Conservation (phyloP, 2,329 filamentous ascomycete genomes). For the Pseudogymnoascus sp. region DNA sequence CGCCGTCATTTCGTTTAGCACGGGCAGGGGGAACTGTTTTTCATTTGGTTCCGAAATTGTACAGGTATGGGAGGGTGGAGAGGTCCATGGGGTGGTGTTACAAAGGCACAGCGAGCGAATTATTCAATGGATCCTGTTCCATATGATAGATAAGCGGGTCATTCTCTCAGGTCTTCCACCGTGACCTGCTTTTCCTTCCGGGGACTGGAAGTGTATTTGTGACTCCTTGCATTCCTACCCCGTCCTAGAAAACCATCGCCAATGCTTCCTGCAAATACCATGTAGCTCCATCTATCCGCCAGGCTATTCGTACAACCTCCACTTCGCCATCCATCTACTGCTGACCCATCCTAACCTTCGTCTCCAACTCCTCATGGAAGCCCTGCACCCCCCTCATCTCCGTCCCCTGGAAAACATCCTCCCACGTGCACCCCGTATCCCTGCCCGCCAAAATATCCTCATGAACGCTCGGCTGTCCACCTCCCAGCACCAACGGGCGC, state of each 20-base stretch:
- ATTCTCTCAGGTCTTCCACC: background rate
- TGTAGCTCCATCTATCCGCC: background rate
- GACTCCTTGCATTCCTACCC: background rate
- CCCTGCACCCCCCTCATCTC: slow-evolving; percentile 61
- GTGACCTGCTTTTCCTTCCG: background rate
- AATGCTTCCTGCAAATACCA: background rate
- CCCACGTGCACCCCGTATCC: slow-evolving; percentile 76
- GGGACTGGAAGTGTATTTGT: background rate
- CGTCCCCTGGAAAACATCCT: slow-evolving; percentile 82
- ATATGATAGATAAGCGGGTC: background rate
- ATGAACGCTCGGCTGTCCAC: slow-evolving; percentile 54
- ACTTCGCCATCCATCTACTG: background rate
- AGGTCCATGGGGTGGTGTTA: background rate
- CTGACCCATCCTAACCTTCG: slow-evolving; percentile 66
- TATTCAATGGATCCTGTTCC: background rate
- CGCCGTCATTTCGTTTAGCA: slow-evolving; percentile 3
- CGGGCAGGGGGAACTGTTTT: background rate
- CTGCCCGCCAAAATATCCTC: slow-evolving; percentile 79
- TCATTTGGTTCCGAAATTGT: slow-evolving; percentile 2
- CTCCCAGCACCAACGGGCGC: slow-evolving; percentile 61
- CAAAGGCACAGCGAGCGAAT: background rate
- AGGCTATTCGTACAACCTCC: slow-evolving; percentile 7
- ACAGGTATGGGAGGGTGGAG: background rate
- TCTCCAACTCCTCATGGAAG: slow-evolving; percentile 91
- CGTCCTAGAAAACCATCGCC: background rate